These are phyloP conservation scores for Trichocladium antarcticum DNA, from an alignment of 495 filamentous ascomycete species.

Conservation along the genomic window DNA sequence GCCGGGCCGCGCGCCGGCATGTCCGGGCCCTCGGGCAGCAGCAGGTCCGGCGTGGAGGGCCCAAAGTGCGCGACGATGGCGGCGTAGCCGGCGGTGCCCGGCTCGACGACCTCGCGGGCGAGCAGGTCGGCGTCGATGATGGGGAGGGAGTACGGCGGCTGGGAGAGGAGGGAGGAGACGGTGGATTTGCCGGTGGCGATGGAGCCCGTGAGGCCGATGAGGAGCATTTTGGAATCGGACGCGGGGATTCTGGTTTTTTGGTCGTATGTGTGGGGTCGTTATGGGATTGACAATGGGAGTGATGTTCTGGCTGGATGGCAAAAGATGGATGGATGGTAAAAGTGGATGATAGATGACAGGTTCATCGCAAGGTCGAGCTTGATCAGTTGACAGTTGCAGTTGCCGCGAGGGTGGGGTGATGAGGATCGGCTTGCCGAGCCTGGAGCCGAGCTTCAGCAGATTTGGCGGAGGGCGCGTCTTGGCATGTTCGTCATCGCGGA, in stretches of 20 bases:
- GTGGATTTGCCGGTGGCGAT: constrained; percentile 98
- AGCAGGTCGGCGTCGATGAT: constrained; percentile 92
- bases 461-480: not conserved
- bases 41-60: constrained; percentile 70
- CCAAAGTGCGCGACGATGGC: constrained; percentile 69
- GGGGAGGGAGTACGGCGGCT: constrained; percentile 72
- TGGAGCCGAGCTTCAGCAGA: not conserved
- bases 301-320: no score
- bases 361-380: not conserved
- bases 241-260: no score
- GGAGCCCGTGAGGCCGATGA: constrained; percentile 92
- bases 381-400: not conserved
- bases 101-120: constrained; percentile 82
- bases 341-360: no score
- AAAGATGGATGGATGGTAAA: no score
- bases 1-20: constrained; percentile 35
- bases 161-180: constrained; percentile 69
- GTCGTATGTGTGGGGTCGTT: no score
- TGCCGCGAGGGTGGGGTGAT: not conserved
- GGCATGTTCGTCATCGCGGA: constrained; percentile 3
- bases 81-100: constrained; percentile 71
- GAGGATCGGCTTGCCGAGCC: not conserved
- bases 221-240: constrained; percentile 68
- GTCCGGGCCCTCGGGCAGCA: constrained; percentile 41
- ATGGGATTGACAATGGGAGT: no score